phyloP scores from a whole-genome alignment of 2,329 filamentous ascomycete species.

The Neonectria punicea region DNA sequence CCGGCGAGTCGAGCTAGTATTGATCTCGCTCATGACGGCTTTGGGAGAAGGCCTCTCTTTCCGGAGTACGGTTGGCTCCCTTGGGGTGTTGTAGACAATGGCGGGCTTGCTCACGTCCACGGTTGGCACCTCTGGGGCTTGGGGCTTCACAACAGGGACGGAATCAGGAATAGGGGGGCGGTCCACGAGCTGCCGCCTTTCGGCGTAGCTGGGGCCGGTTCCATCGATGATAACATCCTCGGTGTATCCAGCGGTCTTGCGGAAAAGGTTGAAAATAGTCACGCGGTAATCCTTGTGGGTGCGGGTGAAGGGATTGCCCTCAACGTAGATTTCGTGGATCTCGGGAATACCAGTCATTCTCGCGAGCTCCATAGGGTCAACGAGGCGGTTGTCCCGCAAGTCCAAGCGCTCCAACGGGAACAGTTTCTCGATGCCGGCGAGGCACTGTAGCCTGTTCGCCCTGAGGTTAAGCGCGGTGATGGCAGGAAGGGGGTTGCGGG shows the following conservation, averaged over 20 bases:
- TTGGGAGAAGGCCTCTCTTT: constrained; percentile 67
- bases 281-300: constrained; percentile 87
- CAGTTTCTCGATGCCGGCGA: constrained; percentile 90
- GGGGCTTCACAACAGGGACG: constrained; percentile 81
- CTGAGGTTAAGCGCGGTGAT: constrained; percentile 94
- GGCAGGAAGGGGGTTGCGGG: constrained; percentile 86
- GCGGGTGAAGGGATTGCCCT: constrained; percentile 90
- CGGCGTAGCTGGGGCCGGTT: constrained; percentile 82
- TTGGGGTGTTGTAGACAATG: constrained; percentile 63
- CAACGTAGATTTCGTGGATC: constrained; percentile 91
- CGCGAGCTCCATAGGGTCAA: constrained; percentile 91
- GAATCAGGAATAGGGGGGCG: constrained; percentile 79
- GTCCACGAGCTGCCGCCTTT: constrained; percentile 86
- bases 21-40: constrained; percentile 66
- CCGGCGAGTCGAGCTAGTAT: constrained; percentile 68
- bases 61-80: constrained; percentile 64
- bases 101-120: constrained; percentile 76
- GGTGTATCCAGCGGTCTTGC: constrained; percentile 86
- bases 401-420: constrained; percentile 91
- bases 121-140: constrained; percentile 68
- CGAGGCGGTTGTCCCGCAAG: constrained; percentile 87
- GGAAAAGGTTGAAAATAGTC: constrained; percentile 95
- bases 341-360: constrained; percentile 91
- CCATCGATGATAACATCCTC: constrained; percentile 93
- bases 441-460: constrained; percentile 84